A percentile compares a stretch with the other conserved stretches of the same genome.
Evolutionary conservation across 2,329 filamentous ascomycete species (phyloP).

Genomic region (Botrytis elliptica): DNA sequence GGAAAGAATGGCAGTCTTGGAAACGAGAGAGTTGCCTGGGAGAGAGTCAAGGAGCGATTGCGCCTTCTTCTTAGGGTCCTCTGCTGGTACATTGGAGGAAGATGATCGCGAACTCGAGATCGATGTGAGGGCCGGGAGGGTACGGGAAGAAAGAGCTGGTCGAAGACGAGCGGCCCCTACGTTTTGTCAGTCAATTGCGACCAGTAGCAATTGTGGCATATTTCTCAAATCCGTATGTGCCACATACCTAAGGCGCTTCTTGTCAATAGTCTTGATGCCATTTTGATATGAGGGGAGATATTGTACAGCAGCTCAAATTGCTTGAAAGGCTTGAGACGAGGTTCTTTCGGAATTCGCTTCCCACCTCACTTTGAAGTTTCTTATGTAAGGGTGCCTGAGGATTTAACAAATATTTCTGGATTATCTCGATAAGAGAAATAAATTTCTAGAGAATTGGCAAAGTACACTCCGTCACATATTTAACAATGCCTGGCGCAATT

Average conservation of each 20-base stretch:
- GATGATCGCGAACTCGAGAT: conserved; percentile 65
- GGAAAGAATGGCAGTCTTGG: conserved; percentile 96
- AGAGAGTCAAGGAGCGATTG: conserved; percentile 92
- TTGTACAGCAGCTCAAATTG: conserved; percentile 41
- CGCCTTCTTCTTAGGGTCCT: conserved; percentile 95
- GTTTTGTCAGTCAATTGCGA: conserved; percentile 44
- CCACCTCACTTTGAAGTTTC: conserved; percentile 18
- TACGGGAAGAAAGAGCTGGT: conserved; percentile 72
- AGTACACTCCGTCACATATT: not conserved
- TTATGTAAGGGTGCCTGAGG: conserved; percentile 6
- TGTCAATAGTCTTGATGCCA: conserved; percentile 91
- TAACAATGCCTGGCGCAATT: conserved; percentile 35
- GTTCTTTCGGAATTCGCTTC: conserved; percentile 32
- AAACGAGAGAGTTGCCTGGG: conserved; percentile 86
- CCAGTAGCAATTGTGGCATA: conserved; percentile 30
- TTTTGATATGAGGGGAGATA: conserved; percentile 67
- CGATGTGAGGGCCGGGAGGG: conserved; percentile 71
- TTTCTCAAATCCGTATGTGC: conserved; percentile 7
- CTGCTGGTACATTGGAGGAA: conserved; percentile 73
- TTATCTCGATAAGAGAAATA: conserved; percentile 21
- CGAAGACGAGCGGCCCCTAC: conserved; percentile 81
- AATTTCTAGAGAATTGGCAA: conserved; percentile 6
- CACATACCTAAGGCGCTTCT: conserved; percentile 90
- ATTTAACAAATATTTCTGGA: conserved; percentile 5
- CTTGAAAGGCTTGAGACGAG: conserved; percentile 33